Conservation (phyloP, 2,329 filamentous ascomycete genomes). For the Paraphoma sp. region DNA sequence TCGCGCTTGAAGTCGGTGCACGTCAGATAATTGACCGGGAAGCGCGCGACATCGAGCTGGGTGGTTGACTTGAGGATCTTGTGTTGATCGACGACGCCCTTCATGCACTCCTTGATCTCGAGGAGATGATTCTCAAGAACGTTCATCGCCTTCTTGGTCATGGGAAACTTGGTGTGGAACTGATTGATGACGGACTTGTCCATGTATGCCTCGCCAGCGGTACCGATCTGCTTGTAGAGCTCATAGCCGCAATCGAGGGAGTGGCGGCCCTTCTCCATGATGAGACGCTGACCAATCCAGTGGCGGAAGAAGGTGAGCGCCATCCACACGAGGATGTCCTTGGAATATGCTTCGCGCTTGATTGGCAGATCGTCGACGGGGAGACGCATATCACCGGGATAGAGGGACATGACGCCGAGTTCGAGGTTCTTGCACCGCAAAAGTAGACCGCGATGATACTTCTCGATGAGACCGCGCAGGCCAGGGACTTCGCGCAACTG, state of each 20-base stretch:
- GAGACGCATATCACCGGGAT: constrained; percentile 35
- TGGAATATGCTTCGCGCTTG: constrained; percentile 53
- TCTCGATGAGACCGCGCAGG: constrained; percentile 38
- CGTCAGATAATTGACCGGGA: constrained; percentile 53
- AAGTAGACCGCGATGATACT: constrained; percentile 35
- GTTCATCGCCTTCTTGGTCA: constrained; percentile 52
- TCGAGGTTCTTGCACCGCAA: constrained; percentile 38
- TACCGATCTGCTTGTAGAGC: constrained; percentile 52
- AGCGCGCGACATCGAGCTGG: constrained; percentile 47
- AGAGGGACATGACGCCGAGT: constrained; percentile 26
- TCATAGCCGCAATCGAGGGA: constrained; percentile 55
- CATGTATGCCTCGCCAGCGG: constrained; percentile 55
- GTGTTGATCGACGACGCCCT: constrained; percentile 44
- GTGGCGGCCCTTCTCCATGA: constrained; percentile 46
- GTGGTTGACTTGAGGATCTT: constrained; percentile 50
- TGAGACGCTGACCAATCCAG: constrained; percentile 53
- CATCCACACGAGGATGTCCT: constrained; percentile 61
- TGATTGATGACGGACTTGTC: constrained; percentile 44
- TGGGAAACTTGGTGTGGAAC: constrained; percentile 52
- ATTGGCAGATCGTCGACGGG: constrained; percentile 39
- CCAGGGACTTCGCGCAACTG: constrained; percentile 25
- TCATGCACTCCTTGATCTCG: constrained; percentile 53
- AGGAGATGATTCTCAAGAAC: constrained; percentile 50
- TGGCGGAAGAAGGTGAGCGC: constrained; percentile 56
- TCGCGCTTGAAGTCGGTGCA: constrained; percentile 50